Evolutionary conservation across 139 green algal genomes (phyloP).

Genomic region (Diplosphaera chodatii): DNA sequence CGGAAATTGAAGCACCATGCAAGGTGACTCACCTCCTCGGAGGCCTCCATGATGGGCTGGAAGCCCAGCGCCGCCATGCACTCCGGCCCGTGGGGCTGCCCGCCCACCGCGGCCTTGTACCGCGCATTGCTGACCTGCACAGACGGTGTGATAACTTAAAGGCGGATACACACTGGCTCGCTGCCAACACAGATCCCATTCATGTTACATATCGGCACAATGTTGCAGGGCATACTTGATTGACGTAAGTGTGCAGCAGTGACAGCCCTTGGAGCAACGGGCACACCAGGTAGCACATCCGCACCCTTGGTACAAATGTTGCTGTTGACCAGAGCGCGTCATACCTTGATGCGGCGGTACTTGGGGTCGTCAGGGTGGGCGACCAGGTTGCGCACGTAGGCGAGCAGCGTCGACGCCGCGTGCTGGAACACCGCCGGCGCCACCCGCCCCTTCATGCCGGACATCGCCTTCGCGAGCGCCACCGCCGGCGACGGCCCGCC

Average conservation of each 20-base stretch:
- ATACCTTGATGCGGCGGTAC: constrained; percentile 24
- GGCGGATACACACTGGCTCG: too few relatives aligned
- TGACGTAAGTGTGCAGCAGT: too few relatives aligned
- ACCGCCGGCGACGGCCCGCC: not conserved
- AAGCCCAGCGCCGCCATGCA: constrained; percentile 18
- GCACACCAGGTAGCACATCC: not conserved
- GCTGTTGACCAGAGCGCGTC: constrained; percentile 8
- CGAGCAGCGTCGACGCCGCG: constrained; percentile 4
- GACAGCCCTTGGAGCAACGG: not conserved
- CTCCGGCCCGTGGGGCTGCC: constrained; percentile 15
- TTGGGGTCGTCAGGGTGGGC: constrained; percentile 18
- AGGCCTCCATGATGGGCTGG: not conserved
- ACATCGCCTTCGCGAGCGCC: constrained; percentile 6
- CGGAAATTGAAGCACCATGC: not conserved
- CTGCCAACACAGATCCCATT: too few relatives aligned
- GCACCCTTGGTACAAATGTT: not conserved
- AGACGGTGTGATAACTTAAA: too few relatives aligned
- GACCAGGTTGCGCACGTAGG: constrained; percentile 29
- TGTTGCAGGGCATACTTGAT: too few relatives aligned
- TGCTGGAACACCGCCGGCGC: not conserved
- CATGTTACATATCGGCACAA: too few relatives aligned
- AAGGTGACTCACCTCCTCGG: not conserved
- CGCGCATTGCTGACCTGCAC: not conserved
- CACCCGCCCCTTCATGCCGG: not conserved
- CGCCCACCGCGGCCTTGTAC: constrained; percentile 8